Base-by-base conservation (phyloP, 306 rosid species). In the Coriaria nepalensis region DNA sequence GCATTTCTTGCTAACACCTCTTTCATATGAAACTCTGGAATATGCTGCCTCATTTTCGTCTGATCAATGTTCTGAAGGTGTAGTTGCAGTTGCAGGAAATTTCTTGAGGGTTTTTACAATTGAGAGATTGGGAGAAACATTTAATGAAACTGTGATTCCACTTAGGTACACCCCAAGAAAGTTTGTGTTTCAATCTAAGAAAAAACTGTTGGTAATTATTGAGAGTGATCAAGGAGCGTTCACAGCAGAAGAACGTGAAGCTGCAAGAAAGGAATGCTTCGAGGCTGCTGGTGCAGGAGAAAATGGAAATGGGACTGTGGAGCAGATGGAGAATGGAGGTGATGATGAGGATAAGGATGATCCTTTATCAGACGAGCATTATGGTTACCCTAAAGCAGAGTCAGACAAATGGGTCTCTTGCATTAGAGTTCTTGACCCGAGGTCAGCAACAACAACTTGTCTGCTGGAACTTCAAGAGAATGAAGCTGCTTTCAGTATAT, bases 201-300 rank as follows among this genome's bases (percentile, higher is more conserved):
- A 73, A 54, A 90, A 85, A 52, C 72, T 90, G 40, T 37, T 90
- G 76, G 83, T 90, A 59, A 67, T 90, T 52, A 77, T 90, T 32
- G 95, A 90, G 93, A 82, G 95, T 61, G 98, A 90, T 63, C 94
- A 90, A 62, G 95, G 94, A 59, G 87, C 95, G 6, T 75, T 85
- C 60, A 61, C 74, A 2, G 94, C 95, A 10, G 98, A 90, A 71
- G 94, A 79, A 78, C 94, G 95, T 43, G 95, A 85, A 70, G 85
- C 92, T 63, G 93, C 85, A 49, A 85, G 73, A 71, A 90, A 79
- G 56, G 86, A 75, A 53, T 82, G 92, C 73, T 85, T 85, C 71
- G 96, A 77, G 73, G 82, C 79, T 55, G 76, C 76, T 40, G 87
- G 81, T 45, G 67, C 61, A 0, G 87, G 85, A 51, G 94, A 77